Evolutionary conservation across 2,329 filamentous ascomycete genomes (phyloP).

Genomic region (Fusarium xylarioides): DNA sequence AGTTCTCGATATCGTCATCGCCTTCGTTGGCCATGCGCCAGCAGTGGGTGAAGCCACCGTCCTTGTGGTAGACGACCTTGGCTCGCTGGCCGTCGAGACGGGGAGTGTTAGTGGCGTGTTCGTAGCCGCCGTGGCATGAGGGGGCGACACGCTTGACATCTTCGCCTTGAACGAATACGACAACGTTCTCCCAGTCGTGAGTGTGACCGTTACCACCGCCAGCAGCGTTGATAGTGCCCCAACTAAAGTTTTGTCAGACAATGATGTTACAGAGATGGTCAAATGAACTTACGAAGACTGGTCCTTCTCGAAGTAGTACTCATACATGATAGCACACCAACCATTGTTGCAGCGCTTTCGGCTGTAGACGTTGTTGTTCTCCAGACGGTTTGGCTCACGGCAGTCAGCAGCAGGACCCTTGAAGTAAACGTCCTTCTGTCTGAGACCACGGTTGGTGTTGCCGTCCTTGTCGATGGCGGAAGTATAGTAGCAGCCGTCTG

Average conservation of each 20-base stretch:
- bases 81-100: slow-evolving; percentile 38
- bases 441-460: too few species aligned
- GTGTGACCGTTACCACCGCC: slow-evolving; percentile 5
- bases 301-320: too few species aligned
- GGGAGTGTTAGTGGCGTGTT: neutral
- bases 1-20: slow-evolving; percentile 46
- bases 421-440: too few species aligned
- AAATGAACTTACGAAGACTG: too few species aligned
- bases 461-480: too few species aligned
- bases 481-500: too few species aligned
- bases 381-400: too few species aligned
- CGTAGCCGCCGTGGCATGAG: slow-evolving; percentile 16
- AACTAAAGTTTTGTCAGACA: neutral
- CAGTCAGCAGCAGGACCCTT: too few species aligned
- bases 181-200: slow-evolving; percentile 28
- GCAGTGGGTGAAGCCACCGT: slow-evolving; percentile 46
- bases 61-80: slow-evolving; percentile 53
- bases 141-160: slow-evolving; percentile 23
- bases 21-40: slow-evolving; percentile 46
- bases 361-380: too few species aligned
- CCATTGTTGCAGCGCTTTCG: too few species aligned
- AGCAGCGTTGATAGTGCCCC: slow-evolving; percentile 6
- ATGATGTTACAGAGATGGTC: too few species aligned
- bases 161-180: slow-evolving; percentile 21
- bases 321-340: too few species aligned